Evolutionary conservation across 192 early-diverging fungal species (phyloP).

Genomic region (Mortierella alpina): DNA sequence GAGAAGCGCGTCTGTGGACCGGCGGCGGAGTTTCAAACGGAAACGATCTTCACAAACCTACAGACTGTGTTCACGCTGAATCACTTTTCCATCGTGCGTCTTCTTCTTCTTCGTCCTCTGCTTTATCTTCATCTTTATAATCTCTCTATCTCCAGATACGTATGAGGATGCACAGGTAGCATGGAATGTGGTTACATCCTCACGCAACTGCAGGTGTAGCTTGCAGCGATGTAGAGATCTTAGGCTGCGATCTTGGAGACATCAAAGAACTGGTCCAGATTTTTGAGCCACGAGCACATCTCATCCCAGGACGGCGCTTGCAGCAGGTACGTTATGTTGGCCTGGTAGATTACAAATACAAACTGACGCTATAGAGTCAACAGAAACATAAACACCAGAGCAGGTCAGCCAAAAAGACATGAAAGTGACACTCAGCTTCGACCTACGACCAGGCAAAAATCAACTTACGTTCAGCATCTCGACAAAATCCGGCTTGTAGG

Average conservation of each 20-base stretch:
- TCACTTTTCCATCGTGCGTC: no score
- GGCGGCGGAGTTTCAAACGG: no score
- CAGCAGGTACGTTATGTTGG: conserved; percentile 71
- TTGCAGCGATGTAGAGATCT: not conserved
- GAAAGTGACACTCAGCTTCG: not conserved
- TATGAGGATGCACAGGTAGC: not conserved
- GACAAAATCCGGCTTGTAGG: conserved; percentile 66
- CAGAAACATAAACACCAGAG: not conserved
- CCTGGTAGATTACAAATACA: conserved; percentile 80
- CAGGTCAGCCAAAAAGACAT: not conserved
- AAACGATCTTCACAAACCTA: no score
- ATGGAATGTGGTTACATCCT: not conserved
- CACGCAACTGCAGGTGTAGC: not conserved
- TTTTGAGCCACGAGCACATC: conserved; percentile 71
- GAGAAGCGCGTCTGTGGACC: no score
- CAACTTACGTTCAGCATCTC: conserved; percentile 66
- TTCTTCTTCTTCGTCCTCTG: no score
- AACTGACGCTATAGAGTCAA: conserved; percentile 58
- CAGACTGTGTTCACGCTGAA: no score
- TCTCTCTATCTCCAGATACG: not conserved
- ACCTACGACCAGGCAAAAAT: conserved; percentile 2
- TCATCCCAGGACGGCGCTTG: conserved; percentile 71
- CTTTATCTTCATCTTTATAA: no score
- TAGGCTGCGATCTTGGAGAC: conserved; percentile 17
- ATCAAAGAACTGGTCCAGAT: conserved; percentile 50